Percentiles rank a stretch among this genome's conserved stretches.
phyloP scores from a whole-genome alignment of 106 monocot genomes.

The Alisma plantagoaquatica region DNA sequence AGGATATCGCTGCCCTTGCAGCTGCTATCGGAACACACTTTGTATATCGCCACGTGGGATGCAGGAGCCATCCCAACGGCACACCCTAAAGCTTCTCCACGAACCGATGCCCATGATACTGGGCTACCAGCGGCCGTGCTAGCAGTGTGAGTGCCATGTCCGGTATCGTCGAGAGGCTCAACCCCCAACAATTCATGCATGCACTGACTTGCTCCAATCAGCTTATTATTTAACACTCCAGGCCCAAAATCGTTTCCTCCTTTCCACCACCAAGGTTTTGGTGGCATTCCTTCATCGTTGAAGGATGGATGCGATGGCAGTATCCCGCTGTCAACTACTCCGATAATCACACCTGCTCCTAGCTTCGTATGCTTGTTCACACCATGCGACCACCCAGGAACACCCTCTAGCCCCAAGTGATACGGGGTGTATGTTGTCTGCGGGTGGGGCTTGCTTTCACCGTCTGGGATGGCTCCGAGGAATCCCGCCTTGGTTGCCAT shows the following conservation, averaged over 20 bases:
- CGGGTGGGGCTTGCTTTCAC: too few species aligned
- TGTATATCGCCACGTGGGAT: neutral
- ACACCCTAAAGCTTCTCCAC: neutral
- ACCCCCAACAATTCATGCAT: too few species aligned
- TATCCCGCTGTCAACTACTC: neutral
- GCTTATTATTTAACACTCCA: neutral
- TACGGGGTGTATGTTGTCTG: too few species aligned
- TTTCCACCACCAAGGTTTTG: neutral
- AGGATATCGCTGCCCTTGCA: neutral
- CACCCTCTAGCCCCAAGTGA: too few species aligned
- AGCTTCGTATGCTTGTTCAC: too few species aligned
- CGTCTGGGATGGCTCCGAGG: too few species aligned
- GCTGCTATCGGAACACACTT: neutral
- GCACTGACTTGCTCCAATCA: neutral
- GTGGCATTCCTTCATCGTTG: neutral
- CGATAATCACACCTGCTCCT: neutral
- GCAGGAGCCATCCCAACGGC: neutral
- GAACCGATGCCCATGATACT: neutral
- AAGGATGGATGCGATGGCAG: neutral
- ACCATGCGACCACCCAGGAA: too few species aligned
- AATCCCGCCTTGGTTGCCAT: too few species aligned
- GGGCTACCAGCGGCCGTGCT: neutral
- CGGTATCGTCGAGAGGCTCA: neutral
- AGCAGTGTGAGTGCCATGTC: conserved; percentile 1
- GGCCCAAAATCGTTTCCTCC: neutral